Base-by-base conservation (phyloP, 1,284 basidiomycete species). In the Erythrobasidium hasegawianum region DNA sequence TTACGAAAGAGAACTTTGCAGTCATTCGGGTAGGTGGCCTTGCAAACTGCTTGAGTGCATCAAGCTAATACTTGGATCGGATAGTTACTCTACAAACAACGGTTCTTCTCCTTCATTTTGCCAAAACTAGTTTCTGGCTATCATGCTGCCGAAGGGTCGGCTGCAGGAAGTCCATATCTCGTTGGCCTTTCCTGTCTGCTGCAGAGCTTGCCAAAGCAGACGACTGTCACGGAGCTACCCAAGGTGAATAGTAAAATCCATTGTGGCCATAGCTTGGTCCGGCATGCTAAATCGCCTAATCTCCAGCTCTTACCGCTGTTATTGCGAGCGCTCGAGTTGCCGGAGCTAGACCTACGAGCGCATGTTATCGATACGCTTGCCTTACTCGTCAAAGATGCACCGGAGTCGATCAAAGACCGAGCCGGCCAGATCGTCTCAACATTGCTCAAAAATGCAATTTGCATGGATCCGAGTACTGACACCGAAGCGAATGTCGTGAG, bases 271-370 rank as follows among this genome's bases (percentile, higher is more conserved):
- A 2, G 49, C 1, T 26, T 24, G 11, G 33, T n/a, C n/a, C n/a
- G n/a, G n/a, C n/a, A 26, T 14, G 49, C 20, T 60, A 50, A 11
- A 47, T 70, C 29, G 20, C 41, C n/a, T n/a, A 50, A 39, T 64
- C n/a, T 24, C 33, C 74, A 95, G 87, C 83, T 97, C 14, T 84
- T 97, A 71, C 93, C 95, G 0, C 81, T 97, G 16, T 82, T 99
- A 0, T 81, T 98, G 53, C 89, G 89, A 22, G 87, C 90, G 1
- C 83, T 98, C 7, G 83, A 87, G 40, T 79, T 96, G 1, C 84
- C 86, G 1, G 87, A 92, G 75, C 77, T 83, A 2, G 81, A 83
- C 20, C 85, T 94, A 65, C 84, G 90, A 18, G 81, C 83, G 1
- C 87, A 88, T 76, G 87, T 93, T 39, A 88, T 97, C 56, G 84